These are phyloP conservation scores for Nigrospora sphaerica DNA, from an alignment of 2,329 filamentous ascomycete genomes.

Conservation along the genomic window DNA sequence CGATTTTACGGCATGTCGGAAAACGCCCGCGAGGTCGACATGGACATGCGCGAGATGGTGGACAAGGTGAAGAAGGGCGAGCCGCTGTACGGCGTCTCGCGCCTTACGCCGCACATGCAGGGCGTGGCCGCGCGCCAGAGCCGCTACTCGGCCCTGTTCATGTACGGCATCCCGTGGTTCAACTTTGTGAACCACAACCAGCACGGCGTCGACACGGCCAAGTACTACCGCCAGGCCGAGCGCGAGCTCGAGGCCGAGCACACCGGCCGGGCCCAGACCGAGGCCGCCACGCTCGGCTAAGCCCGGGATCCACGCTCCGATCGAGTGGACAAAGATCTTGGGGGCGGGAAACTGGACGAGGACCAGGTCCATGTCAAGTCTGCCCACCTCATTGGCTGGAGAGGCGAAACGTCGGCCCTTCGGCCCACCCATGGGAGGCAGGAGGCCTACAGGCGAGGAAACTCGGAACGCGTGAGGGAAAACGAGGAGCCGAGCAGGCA, in stretches of 20 bases:
- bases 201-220: constrained; percentile 96
- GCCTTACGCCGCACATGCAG: constrained; percentile 81
- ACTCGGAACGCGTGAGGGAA: too few species aligned
- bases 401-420: too few species aligned
- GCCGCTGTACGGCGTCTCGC: constrained; percentile 77
- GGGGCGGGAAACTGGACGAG: too few species aligned
- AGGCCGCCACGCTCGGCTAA: constrained; percentile 3
- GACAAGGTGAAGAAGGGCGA: constrained; percentile 88
- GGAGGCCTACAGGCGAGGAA: too few species aligned
- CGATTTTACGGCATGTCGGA: constrained; percentile 95
- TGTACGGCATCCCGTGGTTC: constrained; percentile 88
- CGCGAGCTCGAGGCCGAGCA: constrained; percentile 78
- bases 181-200: constrained; percentile 96
- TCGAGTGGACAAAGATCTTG: too few species aligned
- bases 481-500: too few species aligned
- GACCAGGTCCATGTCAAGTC: too few species aligned
- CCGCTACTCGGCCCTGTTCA: constrained; percentile 78
- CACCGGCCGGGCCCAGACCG: constrained; percentile 3
- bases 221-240: constrained; percentile 96
- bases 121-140: constrained; percentile 90
- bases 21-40: constrained; percentile 83
- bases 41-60: constrained; percentile 99
- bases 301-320: too few species aligned
- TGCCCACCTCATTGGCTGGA: too few species aligned
- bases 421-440: too few species aligned